Conservation (phyloP, 306 rosid genomes). For the Ormosia semicastrata region DNA sequence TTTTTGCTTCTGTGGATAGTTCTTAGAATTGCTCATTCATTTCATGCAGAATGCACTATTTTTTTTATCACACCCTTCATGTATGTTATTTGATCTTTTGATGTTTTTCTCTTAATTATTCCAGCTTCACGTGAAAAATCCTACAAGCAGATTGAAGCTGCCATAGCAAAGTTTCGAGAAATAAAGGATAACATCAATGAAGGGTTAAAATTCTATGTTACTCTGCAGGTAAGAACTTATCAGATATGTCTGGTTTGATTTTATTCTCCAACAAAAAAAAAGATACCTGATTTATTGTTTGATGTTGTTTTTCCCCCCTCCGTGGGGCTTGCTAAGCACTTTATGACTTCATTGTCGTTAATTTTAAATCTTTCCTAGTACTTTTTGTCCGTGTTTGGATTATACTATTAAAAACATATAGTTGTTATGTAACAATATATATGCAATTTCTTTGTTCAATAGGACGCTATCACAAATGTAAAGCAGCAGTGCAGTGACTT, state of each 20-base stretch:
- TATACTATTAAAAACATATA: not conserved
- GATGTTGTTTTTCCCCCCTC: not conserved
- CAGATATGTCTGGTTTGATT: not conserved
- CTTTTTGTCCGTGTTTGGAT: not conserved
- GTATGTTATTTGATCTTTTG: slow-evolving; percentile 23
- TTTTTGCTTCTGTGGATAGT: not conserved
- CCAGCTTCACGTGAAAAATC: slow-evolving; percentile 92
- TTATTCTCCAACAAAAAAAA: too few species aligned
- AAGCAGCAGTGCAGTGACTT: slow-evolving; percentile 98
- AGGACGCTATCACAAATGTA: slow-evolving; percentile 93
- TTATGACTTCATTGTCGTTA: not conserved
- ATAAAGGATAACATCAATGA: slow-evolving; percentile 93
- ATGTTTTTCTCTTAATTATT: slow-evolving; percentile 30
- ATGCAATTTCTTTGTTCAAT: slow-evolving; percentile 27
- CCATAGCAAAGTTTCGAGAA: slow-evolving; percentile 83
- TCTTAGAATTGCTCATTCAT: not conserved
- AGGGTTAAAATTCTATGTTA: slow-evolving; percentile 89
- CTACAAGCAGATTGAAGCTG: slow-evolving; percentile 97
- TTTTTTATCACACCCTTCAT: not conserved
- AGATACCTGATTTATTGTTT: not conserved
- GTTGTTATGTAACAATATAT: slow-evolving; percentile 8
- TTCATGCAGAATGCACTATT: not conserved
- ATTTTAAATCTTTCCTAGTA: not conserved
- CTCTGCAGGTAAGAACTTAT: slow-evolving; percentile 69
- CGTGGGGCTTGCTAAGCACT: not conserved